A percentile compares a stretch with the other conserved stretches of the same genome.
Evolutionary conservation across 495 filamentous ascomycete genomes (phyloP).

Genomic region (Achaetomiella virescens): DNA sequence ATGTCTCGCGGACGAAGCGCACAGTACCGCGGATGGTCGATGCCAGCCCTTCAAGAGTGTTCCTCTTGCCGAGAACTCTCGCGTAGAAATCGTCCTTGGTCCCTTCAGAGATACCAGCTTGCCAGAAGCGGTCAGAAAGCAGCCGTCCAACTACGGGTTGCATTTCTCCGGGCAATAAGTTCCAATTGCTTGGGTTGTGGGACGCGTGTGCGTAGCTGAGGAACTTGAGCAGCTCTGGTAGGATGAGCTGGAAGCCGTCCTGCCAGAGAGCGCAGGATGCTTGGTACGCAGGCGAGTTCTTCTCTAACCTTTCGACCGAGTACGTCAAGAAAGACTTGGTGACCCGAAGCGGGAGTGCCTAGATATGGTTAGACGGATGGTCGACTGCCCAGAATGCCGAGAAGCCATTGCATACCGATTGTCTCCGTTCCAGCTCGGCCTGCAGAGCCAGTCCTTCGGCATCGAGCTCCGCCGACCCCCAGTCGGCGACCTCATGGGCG

Average conservation of each 20-base stretch:
- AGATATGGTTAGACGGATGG: slow-evolving; percentile 38
- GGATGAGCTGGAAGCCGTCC: slow-evolving; percentile 70
- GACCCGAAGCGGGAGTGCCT: slow-evolving; percentile 62
- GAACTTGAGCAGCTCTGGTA: slow-evolving; percentile 82
- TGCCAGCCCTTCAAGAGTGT: slow-evolving; percentile 86
- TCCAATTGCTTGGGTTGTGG: slow-evolving; percentile 82
- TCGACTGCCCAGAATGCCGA: background rate
- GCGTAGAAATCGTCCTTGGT: slow-evolving; percentile 96
- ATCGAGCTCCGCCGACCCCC: slow-evolving; percentile 71
- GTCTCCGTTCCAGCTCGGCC: slow-evolving; percentile 63
- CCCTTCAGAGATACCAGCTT: slow-evolving; percentile 91
- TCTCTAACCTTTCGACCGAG: slow-evolving; percentile 81
- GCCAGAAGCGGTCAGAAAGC: slow-evolving; percentile 95
- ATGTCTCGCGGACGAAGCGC: slow-evolving; percentile 81
- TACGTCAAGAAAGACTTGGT: slow-evolving; percentile 87
- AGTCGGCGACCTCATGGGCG: slow-evolving; percentile 74
- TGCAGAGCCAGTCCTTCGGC: slow-evolving; percentile 73
- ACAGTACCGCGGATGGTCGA: slow-evolving; percentile 86
- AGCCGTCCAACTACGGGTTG: slow-evolving; percentile 70
- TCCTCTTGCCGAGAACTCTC: slow-evolving; percentile 77
- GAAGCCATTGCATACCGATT: slow-evolving; percentile 47
- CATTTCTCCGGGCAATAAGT: slow-evolving; percentile 68
- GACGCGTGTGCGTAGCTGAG: slow-evolving; percentile 90
- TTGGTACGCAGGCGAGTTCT: slow-evolving; percentile 57
- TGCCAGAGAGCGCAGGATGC: slow-evolving; percentile 75